Evolutionary conservation across 2,329 filamentous ascomycete genomes (phyloP), one percentile per base, ranked within the genome.

Genomic region (Cytospora mali): DNA sequence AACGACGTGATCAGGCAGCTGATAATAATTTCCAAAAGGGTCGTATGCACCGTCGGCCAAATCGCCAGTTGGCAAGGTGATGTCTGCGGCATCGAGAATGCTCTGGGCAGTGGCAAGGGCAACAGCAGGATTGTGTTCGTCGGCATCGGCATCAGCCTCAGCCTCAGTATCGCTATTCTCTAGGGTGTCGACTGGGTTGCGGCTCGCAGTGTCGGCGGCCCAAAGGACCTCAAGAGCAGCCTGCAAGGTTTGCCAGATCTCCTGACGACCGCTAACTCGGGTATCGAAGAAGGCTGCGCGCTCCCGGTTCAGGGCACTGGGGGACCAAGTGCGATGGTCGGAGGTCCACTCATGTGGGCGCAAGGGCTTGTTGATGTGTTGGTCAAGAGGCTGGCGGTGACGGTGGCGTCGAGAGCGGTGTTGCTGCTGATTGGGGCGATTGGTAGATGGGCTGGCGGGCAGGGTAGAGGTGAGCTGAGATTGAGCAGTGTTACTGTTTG

Each of bases 211-310:
- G 27, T 84, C 81, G 0, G 82, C 79, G 13, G 81, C 81, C 77
- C 89, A 89, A 65, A 97, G 74, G 7, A 91, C 78, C 65, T 90
- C 84, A 21, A 92, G 80, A 0, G 88, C 89, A 1, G 86, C 79
- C 52, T 83, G 83, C 16, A 97, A 75, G 0, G 91, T 88, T 68
- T 86, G 86, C 94, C 94, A 98, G 28, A 95, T 84, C 74, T 97
- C 91, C 5, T 82, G 71, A 4, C 86, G 83, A 2, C 92, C 92
- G 0, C 89, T 90, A 18, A 96, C 91, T 53, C 92, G 81, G 1
- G 93, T 97, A 65, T 97, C 93, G 75, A 96, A 98, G 80, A 96
- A 97, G 66, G 92, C 92, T 55, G 77, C 78, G 55, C 94, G 85
- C 76, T 97, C 91, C 33, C 81, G 81, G 63, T 87, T 84, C 2